These are phyloP conservation scores for Termitomyces sp. DNA, from an alignment of 768 basidiomycete genomes.

Conservation along the genomic window DNA sequence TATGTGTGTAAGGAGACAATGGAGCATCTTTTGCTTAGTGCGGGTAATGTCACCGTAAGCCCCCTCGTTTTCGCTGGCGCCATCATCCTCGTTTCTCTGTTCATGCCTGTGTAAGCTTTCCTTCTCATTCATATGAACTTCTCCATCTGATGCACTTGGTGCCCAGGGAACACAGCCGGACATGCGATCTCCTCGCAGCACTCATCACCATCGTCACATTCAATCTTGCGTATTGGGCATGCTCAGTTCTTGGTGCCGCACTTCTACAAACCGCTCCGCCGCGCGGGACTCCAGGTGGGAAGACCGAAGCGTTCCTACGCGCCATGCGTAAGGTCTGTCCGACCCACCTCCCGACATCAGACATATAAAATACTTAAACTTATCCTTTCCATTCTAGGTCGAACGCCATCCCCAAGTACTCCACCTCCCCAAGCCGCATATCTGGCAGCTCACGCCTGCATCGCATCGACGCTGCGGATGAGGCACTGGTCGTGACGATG, in stretches of 20 bases:
- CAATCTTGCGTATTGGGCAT: slow-evolving; percentile 80
- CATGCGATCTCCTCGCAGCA: slow-evolving; percentile 83
- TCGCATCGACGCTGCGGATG: slow-evolving; percentile 12
- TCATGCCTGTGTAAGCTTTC: not conserved
- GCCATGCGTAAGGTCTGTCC: slow-evolving; percentile 20
- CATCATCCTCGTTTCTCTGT: slow-evolving; percentile 35
- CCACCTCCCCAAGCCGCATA: slow-evolving; percentile 79
- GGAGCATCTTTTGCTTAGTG: slow-evolving; percentile 82
- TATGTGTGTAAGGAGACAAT: slow-evolving; percentile 98
- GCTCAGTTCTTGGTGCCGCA: slow-evolving; percentile 76
- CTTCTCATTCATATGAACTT: not conserved
- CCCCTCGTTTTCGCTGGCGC: slow-evolving; percentile 54
- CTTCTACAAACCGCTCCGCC: slow-evolving; percentile 86
- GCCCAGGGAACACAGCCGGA: slow-evolving; percentile 49
- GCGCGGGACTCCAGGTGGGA: slow-evolving; percentile 49
- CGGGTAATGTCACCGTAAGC: slow-evolving; percentile 43
- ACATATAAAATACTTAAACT: no score
- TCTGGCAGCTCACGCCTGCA: slow-evolving; percentile 79
- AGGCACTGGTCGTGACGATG: slow-evolving; percentile 66
- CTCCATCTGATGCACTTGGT: not conserved
- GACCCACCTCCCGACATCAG: no score
- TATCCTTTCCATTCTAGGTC: slow-evolving; percentile 30
- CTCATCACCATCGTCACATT: slow-evolving; percentile 75
- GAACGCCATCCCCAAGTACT: slow-evolving; percentile 81
- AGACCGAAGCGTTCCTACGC: slow-evolving; percentile 81